Evolutionary conservation across 306 rosid species (phyloP), one percentile per base, ranked within the genome.

Genomic region (Rosa persica): DNA sequence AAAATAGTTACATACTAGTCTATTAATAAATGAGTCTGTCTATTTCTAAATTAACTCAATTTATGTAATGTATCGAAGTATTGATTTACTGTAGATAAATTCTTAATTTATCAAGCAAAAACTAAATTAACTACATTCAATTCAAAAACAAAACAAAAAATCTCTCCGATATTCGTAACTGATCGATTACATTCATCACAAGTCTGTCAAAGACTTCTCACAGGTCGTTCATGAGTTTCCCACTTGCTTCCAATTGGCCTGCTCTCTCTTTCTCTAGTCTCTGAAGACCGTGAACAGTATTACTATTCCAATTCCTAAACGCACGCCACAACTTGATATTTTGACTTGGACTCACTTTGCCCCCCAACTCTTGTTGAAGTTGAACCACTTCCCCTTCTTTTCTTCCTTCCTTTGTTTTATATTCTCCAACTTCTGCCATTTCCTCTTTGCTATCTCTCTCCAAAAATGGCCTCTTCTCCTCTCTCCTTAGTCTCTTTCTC

Each of bases 271-370:
- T 12, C 40, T 70, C 3, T 4, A 22, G 52, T 22, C 54, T 74
- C 46, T 0, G 25, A 58, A 58, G 43, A 58, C 69, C 23, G 2
- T 23, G 46, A 73, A 47, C 15, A 30, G 46, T 52, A n/a, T 52
- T 22, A 74, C 77, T 74, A 39, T 39, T 74, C 67, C 68, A 10
- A 4, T 22, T 54, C 64, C 19, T 3, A 5, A 40, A 42, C 72
- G 49, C 72, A 36, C 49, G 12, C 77, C 65, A 17, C 36, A 57
- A 10, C 16, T 30, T 51, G 13, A 40, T 80, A 15, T 65, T 71
- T 84, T 85, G 88, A 81, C 85, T 81, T 70, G 88, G 78, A 82
- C 49, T 4, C 40, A 54, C 80, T 75, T 69, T 75, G 27, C n/a
- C 36, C 36, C 3, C 36, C 36, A 30, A 30, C 36, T 30, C 6